phyloP scores from a whole-genome alignment of 1,139 yeast genomes.

The Taphrina populina region DNA sequence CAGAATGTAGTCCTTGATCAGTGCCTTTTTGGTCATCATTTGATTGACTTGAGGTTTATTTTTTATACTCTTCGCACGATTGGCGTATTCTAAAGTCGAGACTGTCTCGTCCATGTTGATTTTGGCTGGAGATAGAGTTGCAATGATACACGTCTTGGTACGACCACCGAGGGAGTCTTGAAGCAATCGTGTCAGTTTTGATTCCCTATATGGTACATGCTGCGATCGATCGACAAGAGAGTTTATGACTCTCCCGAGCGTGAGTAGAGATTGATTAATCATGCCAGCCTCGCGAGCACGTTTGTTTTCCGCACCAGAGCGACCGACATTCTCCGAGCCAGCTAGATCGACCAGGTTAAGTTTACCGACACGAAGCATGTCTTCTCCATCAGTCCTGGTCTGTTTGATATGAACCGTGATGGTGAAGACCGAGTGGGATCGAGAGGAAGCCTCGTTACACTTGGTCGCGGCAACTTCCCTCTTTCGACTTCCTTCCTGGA shows the following conservation, averaged over 20 bases:
- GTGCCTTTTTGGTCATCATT: slow-evolving; percentile 53
- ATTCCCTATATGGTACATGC: slow-evolving; percentile 83
- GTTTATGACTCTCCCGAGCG: slow-evolving; percentile 82
- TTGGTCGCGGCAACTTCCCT: slow-evolving; percentile 68
- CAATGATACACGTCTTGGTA: slow-evolving; percentile 75
- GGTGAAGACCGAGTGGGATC: slow-evolving; percentile 75
- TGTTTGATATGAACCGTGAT: slow-evolving; percentile 55
- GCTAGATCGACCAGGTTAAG: slow-evolving; percentile 85
- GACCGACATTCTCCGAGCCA: slow-evolving; percentile 76
- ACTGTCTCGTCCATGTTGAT: slow-evolving; percentile 73
- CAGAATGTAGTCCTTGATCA: slow-evolving; percentile 53
- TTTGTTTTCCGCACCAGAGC: slow-evolving; percentile 75
- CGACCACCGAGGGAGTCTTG: slow-evolving; percentile 84
- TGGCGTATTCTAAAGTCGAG: slow-evolving; percentile 82
- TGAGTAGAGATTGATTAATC: slow-evolving; percentile 76
- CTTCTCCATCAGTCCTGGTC: slow-evolving; percentile 46
- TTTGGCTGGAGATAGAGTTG: slow-evolving; percentile 78
- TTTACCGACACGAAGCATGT: slow-evolving; percentile 51
- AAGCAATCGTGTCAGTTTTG: slow-evolving; percentile 71
- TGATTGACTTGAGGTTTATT: slow-evolving; percentile 69
- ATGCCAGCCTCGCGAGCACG: slow-evolving; percentile 87
- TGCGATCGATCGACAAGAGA: slow-evolving; percentile 60
- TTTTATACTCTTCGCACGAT: slow-evolving; percentile 72
- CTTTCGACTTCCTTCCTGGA: slow-evolving; percentile 55
- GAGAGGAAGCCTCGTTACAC: slow-evolving; percentile 67